phyloP scores from a whole-genome alignment of 257 asterid species.

The Petrea volubilis region DNA sequence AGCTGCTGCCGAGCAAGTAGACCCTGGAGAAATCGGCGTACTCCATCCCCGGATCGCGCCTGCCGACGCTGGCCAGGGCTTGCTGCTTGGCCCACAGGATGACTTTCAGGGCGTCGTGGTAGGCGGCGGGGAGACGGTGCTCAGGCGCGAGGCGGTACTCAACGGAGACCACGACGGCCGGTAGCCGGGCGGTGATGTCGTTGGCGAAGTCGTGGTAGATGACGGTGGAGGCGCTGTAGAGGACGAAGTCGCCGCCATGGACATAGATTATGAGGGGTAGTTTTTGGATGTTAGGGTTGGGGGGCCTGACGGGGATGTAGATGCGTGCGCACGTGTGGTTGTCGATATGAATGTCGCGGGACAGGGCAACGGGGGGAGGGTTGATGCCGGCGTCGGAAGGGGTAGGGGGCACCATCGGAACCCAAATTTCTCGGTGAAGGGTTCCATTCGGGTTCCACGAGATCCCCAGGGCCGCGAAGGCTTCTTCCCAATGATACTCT shows the following conservation, averaged over 20 bases:
- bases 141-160: slow-evolving; percentile 49
- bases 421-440: slow-evolving; percentile 24
- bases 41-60: slow-evolving; percentile 38
- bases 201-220: slow-evolving; percentile 44
- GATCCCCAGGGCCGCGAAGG: slow-evolving; percentile 30
- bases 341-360: slow-evolving; percentile 29
- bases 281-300: slow-evolving; percentile 11
- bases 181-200: slow-evolving; percentile 32
- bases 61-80: slow-evolving; percentile 17
- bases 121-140: slow-evolving; percentile 46
- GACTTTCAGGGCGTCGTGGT: slow-evolving; percentile 39
- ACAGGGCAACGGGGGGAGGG: slow-evolving; percentile 10
- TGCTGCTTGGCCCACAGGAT: slow-evolving; percentile 29
- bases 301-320: slow-evolving; percentile 26
- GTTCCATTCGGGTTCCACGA: slow-evolving; percentile 36
- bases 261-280: slow-evolving; percentile 39
- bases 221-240: slow-evolving; percentile 38
- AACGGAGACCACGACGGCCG: slow-evolving; percentile 37
- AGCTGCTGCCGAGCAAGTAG: slow-evolving; percentile 24
- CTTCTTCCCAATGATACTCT: slow-evolving; percentile 36
- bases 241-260: slow-evolving; percentile 48
- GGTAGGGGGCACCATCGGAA: slow-evolving; percentile 34
- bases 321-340: slow-evolving; percentile 19
- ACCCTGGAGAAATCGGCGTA: slow-evolving; percentile 35
- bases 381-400: neutral